phyloP scores from a whole-genome alignment of 2,329 filamentous ascomycete species.

The Botrytis galanthina region DNA sequence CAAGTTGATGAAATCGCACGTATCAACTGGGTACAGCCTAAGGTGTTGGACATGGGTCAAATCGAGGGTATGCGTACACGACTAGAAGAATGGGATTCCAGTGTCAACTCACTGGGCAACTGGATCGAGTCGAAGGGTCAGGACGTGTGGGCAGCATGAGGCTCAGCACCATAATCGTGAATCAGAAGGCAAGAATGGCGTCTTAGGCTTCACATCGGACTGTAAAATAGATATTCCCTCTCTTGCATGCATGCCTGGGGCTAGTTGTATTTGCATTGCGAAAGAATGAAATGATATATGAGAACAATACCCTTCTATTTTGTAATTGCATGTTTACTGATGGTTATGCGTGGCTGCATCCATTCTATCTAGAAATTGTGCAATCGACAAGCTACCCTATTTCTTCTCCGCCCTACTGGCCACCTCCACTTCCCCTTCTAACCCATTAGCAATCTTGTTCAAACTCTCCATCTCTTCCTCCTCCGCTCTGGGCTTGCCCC shows the following conservation, averaged over 20 bases:
- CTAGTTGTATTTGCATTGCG: not conserved
- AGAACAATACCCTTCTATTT: slow-evolving; percentile 4
- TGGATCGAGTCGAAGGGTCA: slow-evolving; percentile 94
- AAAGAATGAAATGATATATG: slow-evolving; percentile 18
- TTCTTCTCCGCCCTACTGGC: not conserved
- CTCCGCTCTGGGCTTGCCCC: slow-evolving; percentile 41
- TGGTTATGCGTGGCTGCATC: not conserved
- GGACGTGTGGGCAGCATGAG: slow-evolving; percentile 88
- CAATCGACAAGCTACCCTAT: not conserved
- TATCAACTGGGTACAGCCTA: slow-evolving; percentile 98
- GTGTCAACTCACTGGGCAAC: slow-evolving; percentile 92
- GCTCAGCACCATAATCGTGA: slow-evolving; percentile 18
- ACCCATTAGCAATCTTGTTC: not conserved
- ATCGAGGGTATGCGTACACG: slow-evolving; percentile 88
- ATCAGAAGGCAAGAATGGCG: slow-evolving; percentile 27
- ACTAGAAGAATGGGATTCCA: slow-evolving; percentile 91
- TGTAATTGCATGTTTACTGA: not conserved
- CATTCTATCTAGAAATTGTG: not conserved
- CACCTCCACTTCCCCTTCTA: not conserved
- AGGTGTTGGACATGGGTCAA: slow-evolving; percentile 93
- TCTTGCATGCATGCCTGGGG: slow-evolving; percentile 5
- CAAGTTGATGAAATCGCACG: slow-evolving; percentile 92
- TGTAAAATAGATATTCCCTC: slow-evolving; percentile 36
- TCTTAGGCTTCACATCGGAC: slow-evolving; percentile 30
- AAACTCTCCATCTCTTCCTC: not conserved